These are phyloP conservation scores for Brasilioporus rufonigricans DNA, from an alignment of 768 basidiomycete genomes.

Conservation along the genomic window DNA sequence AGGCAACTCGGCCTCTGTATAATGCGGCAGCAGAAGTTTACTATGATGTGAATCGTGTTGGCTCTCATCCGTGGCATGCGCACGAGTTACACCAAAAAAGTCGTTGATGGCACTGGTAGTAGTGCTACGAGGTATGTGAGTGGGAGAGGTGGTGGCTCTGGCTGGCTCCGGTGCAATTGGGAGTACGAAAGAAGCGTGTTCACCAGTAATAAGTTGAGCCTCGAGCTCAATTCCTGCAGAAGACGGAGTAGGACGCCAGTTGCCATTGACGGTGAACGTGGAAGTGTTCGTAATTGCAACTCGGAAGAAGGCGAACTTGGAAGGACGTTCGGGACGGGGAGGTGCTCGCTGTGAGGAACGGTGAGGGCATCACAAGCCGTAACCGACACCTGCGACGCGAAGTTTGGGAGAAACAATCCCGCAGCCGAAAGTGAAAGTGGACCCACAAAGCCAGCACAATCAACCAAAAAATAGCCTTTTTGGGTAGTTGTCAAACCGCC, in stretches of 20 bases:
- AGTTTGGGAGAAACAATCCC: not conserved
- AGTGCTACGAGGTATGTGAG: slow-evolving; percentile 2
- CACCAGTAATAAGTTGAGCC: slow-evolving; percentile 14
- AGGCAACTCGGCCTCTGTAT: slow-evolving; percentile 31
- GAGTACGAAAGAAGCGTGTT: slow-evolving; percentile 1
- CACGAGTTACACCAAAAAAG: slow-evolving; percentile 29
- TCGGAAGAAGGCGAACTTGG: not conserved
- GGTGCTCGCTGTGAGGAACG: not conserved
- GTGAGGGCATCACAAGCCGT: not conserved
- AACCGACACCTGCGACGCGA: not conserved
- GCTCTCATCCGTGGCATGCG: slow-evolving; percentile 29
- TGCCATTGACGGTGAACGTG: slow-evolving; percentile 10
- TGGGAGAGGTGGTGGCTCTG: slow-evolving; percentile 2
- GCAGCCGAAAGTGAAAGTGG: not conserved
- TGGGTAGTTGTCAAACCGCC: not conserved
- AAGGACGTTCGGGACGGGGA: not conserved
- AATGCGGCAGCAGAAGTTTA: slow-evolving; percentile 30
- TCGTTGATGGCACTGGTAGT: slow-evolving; percentile 20
- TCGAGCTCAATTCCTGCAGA: slow-evolving; percentile 11
- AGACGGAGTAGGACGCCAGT: slow-evolving; percentile 13
- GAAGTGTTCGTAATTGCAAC: slow-evolving; percentile 3
- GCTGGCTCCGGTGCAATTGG: slow-evolving; percentile 6
- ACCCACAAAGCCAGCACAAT: not conserved
- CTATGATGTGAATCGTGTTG: slow-evolving; percentile 27
- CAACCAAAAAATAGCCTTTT: not conserved